Conservation (phyloP, 2,329 filamentous ascomycete species). For the Diaporthe citriasiana region DNA sequence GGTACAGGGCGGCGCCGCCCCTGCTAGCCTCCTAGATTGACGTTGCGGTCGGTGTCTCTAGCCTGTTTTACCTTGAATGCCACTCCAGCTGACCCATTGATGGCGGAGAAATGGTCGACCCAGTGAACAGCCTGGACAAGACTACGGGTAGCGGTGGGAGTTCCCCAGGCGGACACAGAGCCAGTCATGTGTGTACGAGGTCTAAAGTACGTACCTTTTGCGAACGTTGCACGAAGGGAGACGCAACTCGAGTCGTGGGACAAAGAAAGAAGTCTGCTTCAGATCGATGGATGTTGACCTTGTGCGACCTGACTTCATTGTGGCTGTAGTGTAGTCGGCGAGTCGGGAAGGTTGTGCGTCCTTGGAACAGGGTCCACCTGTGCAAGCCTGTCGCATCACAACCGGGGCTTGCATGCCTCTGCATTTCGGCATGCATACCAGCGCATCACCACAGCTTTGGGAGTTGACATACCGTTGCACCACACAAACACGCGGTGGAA, state of each 20-base stretch:
- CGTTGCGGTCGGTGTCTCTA: constrained; percentile 27
- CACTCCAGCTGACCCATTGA: constrained; percentile 27
- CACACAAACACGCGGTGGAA: constrained; percentile 23
- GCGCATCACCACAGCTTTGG: constrained; percentile 30
- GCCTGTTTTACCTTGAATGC: constrained; percentile 30
- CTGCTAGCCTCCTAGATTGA: constrained; percentile 9
- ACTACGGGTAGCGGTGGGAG: constrained; percentile 10
- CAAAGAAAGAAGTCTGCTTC: neutral
- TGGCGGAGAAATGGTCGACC: constrained; percentile 18
- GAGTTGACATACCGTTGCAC: constrained; percentile 35
- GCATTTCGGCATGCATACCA: constrained; percentile 32
- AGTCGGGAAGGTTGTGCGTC: constrained; percentile 39
- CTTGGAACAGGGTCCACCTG: constrained; percentile 18
- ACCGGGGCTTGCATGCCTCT: constrained; percentile 31
- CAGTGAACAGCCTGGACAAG: constrained; percentile 12
- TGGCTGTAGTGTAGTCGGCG: constrained; percentile 42
- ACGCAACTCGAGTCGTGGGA: constrained; percentile 31
- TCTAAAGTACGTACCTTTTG: constrained; percentile 29
- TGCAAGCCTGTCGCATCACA: constrained; percentile 25
- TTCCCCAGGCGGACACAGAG: constrained; percentile 3
- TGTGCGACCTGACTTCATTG: constrained; percentile 35
- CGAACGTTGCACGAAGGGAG: constrained; percentile 27
- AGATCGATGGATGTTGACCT: constrained; percentile 23
- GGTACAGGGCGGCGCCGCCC: constrained; percentile 38
- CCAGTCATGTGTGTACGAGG: neutral